Conservation (phyloP, 2,329 filamentous ascomycete genomes). For the Penicillium sp. region DNA sequence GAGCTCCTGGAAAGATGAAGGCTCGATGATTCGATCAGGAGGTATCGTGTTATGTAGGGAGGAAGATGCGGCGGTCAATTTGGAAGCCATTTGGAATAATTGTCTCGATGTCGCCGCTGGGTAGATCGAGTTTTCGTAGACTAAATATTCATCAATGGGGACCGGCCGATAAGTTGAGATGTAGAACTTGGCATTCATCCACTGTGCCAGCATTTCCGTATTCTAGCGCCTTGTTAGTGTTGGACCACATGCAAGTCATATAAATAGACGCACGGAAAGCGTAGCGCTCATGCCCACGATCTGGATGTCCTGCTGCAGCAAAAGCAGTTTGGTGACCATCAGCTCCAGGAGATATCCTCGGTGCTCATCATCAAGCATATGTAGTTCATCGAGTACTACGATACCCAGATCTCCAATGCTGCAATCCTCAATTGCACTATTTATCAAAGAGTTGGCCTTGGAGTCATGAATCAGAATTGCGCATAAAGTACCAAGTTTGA, state of each 20-base stretch:
- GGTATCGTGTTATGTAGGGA: slow-evolving; percentile 35
- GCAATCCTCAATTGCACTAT: slow-evolving; percentile 69
- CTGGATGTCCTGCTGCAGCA: slow-evolving; percentile 65
- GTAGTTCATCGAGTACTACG: slow-evolving; percentile 74
- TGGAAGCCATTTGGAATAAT: slow-evolving; percentile 58
- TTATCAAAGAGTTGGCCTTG: slow-evolving; percentile 71
- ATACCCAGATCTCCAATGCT: slow-evolving; percentile 62
- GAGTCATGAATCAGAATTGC: slow-evolving; percentile 1
- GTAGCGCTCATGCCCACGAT: slow-evolving; percentile 80
- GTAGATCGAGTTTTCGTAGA: slow-evolving; percentile 68
- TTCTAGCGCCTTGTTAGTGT: slow-evolving; percentile 51
- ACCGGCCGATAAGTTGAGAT: slow-evolving; percentile 71
- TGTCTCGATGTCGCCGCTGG: slow-evolving; percentile 58
- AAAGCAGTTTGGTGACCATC: slow-evolving; percentile 70
- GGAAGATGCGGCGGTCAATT: slow-evolving; percentile 41
- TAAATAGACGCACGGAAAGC: slow-evolving; percentile 55
- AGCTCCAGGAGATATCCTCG: slow-evolving; percentile 74
- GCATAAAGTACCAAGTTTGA: neutral
- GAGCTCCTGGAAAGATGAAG: slow-evolving; percentile 61
- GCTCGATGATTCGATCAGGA: slow-evolving; percentile 49
- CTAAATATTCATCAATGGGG: slow-evolving; percentile 72
- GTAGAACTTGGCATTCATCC: slow-evolving; percentile 70
- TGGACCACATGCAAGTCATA: neutral
- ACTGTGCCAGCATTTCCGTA: slow-evolving; percentile 64
- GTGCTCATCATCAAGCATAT: slow-evolving; percentile 76